phyloP scores from a whole-genome alignment of 75 land plant species.

The Sequoia sempervirens region DNA sequence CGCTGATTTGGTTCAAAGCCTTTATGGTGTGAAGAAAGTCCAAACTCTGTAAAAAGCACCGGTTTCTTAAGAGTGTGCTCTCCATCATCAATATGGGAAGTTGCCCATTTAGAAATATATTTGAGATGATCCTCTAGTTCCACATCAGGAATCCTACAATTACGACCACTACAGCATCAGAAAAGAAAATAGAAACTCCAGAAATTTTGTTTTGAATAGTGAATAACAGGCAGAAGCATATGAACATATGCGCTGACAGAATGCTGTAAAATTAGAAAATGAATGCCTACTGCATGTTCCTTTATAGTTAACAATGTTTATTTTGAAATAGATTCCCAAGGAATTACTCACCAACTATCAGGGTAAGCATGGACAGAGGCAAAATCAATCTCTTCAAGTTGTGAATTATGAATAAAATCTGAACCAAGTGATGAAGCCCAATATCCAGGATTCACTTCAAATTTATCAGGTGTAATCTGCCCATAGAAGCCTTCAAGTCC shows the following conservation, averaged over 20 bases:
- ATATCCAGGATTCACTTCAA: slow-evolving; percentile 34
- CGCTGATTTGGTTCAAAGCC: slow-evolving; percentile 26
- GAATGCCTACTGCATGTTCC: not conserved
- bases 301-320: not conserved
- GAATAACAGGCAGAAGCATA: not conserved
- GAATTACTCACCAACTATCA: slow-evolving; percentile 60
- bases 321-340: slow-evolving; percentile 2
- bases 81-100: slow-evolving; percentile 56
- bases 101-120: slow-evolving; percentile 56
- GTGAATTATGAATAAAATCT: slow-evolving; percentile 65
- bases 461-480: slow-evolving; percentile 17
- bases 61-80: slow-evolving; percentile 59
- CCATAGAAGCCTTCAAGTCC: slow-evolving; percentile 72
- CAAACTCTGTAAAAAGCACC: slow-evolving; percentile 75
- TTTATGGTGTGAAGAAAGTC: slow-evolving; percentile 23
- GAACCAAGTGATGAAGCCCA: slow-evolving; percentile 48
- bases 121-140: slow-evolving; percentile 32
- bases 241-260: not conserved
- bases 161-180: not conserved
- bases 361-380: slow-evolving; percentile 81
- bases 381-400: slow-evolving; percentile 54
- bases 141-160: slow-evolving; percentile 54
- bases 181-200: not conserved
- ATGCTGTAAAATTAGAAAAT: not conserved
- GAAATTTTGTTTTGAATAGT: not conserved